A percentile compares a stretch with the other conserved stretches of the same genome.
Evolutionary conservation across 1,284 basidiomycete genomes (phyloP).

Genomic region (Cronartium quercuum): DNA sequence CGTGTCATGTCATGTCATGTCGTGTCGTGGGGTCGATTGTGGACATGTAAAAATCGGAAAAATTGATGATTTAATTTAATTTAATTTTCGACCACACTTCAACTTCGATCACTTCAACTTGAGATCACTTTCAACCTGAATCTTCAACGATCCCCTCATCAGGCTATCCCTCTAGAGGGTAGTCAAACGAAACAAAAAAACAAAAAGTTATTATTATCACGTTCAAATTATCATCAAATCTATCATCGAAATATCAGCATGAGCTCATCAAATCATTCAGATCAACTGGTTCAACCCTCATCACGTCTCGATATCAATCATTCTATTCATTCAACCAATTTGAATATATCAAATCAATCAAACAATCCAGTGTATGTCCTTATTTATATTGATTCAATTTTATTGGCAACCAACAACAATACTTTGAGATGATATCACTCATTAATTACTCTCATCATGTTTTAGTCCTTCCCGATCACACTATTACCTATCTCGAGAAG

Average conservation of each 20-base stretch:
- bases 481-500: conserved; percentile 68
- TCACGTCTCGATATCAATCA: neutral
- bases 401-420: neutral
- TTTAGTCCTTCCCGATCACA: conserved; percentile 65
- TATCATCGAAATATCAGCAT: neutral
- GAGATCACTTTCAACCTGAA: neutral
- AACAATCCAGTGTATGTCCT: neutral
- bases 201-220: neutral
- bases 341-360: neutral
- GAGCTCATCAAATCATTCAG: neutral
- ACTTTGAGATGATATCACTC: neutral
- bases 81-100: too few species aligned
- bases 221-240: neutral
- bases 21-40: too few species aligned
- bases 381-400: neutral
- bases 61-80: too few species aligned
- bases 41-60: too few species aligned
- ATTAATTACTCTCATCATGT: neutral
- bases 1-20: too few species aligned
- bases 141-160: neutral
- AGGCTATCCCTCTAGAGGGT: neutral
- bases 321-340: neutral
- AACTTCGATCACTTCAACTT: too few species aligned
- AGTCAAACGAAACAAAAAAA: too few species aligned
- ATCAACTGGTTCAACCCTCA: neutral